phyloP scores from a whole-genome alignment of 768 basidiomycete species.

The Lactarius pseudohatsudake region DNA sequence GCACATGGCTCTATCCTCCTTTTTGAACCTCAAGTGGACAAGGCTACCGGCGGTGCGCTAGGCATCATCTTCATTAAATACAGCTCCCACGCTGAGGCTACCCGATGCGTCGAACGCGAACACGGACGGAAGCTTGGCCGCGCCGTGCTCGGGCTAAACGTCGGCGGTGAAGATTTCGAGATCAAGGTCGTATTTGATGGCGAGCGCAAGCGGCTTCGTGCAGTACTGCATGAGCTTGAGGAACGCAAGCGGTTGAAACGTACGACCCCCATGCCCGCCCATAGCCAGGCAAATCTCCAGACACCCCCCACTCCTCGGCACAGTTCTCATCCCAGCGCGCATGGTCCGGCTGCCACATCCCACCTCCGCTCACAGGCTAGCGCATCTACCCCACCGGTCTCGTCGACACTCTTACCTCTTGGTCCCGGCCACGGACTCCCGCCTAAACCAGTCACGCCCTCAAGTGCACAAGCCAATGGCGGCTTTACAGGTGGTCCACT shows the following conservation, averaged over 20 bases:
- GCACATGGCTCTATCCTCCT: slow-evolving; percentile 59
- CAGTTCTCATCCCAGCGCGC: slow-evolving; percentile 36
- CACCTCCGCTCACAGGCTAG: slow-evolving; percentile 23
- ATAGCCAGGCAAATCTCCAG: slow-evolving; percentile 15
- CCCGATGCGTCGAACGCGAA: slow-evolving; percentile 60
- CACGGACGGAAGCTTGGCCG: slow-evolving; percentile 62
- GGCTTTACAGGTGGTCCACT: slow-evolving; percentile 17
- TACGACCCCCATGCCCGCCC: slow-evolving; percentile 16
- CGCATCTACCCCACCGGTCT: slow-evolving; percentile 21
- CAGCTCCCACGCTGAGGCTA: slow-evolving; percentile 63
- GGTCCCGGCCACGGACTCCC: slow-evolving; percentile 20
- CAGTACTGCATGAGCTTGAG: slow-evolving; percentile 66
- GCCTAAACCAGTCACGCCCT: slow-evolving; percentile 27
- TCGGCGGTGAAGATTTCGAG: slow-evolving; percentile 49
- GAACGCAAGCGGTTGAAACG: slow-evolving; percentile 45
- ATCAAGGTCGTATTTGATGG: slow-evolving; percentile 80
- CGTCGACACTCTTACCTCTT: slow-evolving; percentile 9
- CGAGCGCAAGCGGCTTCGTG: slow-evolving; percentile 61
- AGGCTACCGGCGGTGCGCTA: slow-evolving; percentile 74
- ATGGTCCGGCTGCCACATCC: slow-evolving; percentile 14
- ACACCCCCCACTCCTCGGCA: slow-evolving; percentile 27
- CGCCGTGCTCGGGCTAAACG: slow-evolving; percentile 37
- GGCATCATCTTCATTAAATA: slow-evolving; percentile 80
- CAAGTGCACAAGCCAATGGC: slow-evolving; percentile 17
- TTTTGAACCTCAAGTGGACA: slow-evolving; percentile 79